Evolutionary conservation across 2,329 filamentous ascomycete genomes (phyloP).

Genomic region (Aspergillus glaucus): DNA sequence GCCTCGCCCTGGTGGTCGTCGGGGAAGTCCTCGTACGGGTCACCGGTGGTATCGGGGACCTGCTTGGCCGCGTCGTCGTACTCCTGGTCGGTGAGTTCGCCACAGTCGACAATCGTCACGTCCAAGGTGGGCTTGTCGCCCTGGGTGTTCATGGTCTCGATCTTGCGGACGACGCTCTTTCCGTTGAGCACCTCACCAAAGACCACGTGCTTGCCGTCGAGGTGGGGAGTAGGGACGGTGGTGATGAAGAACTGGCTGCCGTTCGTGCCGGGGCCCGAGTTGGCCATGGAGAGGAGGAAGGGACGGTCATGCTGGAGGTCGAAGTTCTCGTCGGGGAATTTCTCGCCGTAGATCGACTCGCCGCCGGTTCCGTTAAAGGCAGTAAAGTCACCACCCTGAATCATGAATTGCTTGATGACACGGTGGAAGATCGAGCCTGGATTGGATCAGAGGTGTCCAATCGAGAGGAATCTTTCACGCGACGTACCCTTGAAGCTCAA

Average conservation of each 20-base stretch:
- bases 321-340: conserved; percentile 97
- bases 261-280: conserved; percentile 91
- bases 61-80: conserved; percentile 62
- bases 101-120: conserved; percentile 74
- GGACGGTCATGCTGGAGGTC: conserved; percentile 84
- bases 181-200: conserved; percentile 91
- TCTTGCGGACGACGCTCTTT: conserved; percentile 81
- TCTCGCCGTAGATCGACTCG: conserved; percentile 94
- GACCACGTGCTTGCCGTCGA: conserved; percentile 95
- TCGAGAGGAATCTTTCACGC: not conserved
- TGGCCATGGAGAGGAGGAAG: conserved; percentile 95
- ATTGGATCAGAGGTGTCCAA: not conserved
- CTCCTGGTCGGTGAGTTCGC: conserved; percentile 69
- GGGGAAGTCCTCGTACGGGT: conserved; percentile 92
- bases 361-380: conserved; percentile 89
- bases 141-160: conserved; percentile 76
- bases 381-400: conserved; percentile 96
- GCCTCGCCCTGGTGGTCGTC: conserved; percentile 65
- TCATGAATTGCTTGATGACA: conserved; percentile 98
- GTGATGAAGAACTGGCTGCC: conserved; percentile 98
- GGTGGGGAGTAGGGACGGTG: conserved; percentile 86
- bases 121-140: conserved; percentile 72
- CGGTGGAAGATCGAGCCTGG: conserved; percentile 80
- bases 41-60: conserved; percentile 71
- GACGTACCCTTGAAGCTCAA: conserved; percentile 73